Conservation (phyloP, 305 asterid genomes). For the Caryopteris hybrid region DNA sequence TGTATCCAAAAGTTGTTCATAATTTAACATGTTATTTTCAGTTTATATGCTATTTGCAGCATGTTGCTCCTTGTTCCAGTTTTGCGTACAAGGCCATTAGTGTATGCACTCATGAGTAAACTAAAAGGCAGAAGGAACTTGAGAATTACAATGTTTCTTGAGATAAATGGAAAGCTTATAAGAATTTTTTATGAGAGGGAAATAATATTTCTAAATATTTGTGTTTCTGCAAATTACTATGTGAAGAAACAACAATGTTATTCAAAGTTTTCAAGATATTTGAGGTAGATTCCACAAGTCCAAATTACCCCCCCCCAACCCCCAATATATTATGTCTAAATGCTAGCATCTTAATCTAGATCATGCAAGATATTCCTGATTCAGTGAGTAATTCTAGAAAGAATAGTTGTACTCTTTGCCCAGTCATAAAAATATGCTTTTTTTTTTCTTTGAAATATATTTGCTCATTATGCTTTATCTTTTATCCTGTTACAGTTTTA, state of each 20-base stretch:
- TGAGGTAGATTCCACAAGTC: neutral
- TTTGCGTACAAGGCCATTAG: neutral
- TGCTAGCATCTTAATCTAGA: conserved; percentile 1
- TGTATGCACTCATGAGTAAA: neutral
- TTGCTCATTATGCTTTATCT: conserved; percentile 12
- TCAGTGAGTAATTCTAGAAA: neutral
- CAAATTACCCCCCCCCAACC: no score
- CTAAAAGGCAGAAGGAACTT: neutral
- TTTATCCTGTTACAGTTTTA: conserved; percentile 57
- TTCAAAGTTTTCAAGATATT: neutral
- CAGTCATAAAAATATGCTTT: neutral
- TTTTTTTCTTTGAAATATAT: neutral
- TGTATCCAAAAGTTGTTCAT: neutral
- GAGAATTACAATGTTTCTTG: conserved; percentile 1
- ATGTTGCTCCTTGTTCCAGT: neutral
- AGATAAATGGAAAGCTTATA: neutral
- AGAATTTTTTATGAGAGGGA: neutral
- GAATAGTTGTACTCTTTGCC: neutral
- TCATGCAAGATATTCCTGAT: neutral
- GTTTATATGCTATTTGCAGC: neutral
- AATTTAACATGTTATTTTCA: neutral
- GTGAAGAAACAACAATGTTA: neutral
- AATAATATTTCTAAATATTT: neutral
- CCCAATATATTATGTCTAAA: neutral
- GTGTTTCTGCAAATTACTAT: neutral